Percentiles rank a stretch among this genome's conserved stretches.
These are phyloP conservation scores for Rosa rugosa DNA, from an alignment of 306 rosid genomes.

Conservation along the genomic window DNA sequence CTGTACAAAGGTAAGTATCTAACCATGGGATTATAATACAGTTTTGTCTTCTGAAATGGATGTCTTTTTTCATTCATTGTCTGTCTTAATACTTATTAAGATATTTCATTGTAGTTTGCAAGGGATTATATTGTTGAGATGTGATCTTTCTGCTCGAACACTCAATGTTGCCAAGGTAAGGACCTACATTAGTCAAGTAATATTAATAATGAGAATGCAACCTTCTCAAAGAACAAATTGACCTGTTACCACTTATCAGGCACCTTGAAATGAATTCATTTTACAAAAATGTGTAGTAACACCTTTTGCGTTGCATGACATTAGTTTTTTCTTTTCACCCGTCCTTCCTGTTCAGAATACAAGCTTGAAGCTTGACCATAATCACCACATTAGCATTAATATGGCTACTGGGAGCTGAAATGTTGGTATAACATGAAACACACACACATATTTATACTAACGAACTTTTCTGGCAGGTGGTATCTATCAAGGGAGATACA, in stretches of 20 bases:
- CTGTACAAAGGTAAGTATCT: constrained; percentile 74
- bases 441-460: background rate
- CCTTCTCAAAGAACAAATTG: background rate
- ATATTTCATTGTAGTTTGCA: constrained; percentile 57
- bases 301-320: constrained; percentile 10
- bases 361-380: constrained; percentile 19
- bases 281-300: background rate
- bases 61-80: constrained; percentile 19
- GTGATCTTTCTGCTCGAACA: constrained; percentile 52
- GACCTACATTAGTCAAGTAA: constrained; percentile 14
- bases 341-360: constrained; percentile 7
- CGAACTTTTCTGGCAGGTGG: constrained; percentile 47
- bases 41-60: constrained; percentile 12
- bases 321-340: background rate
- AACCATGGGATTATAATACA: background rate
- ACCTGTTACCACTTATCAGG: background rate
- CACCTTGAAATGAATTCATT: background rate
- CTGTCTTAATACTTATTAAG: constrained; percentile 24
- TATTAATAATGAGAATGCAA: background rate
- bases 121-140: constrained; percentile 68
- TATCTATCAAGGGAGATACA: constrained; percentile 56
- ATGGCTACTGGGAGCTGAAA: background rate
- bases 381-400: background rate
- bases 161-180: constrained; percentile 69
- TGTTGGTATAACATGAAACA: background rate